A percentile compares a stretch with the other conserved stretches of the same genome.
These are phyloP conservation scores for Solanum habrochaites DNA, from an alignment of 257 asterid species.

Conservation along the genomic window DNA sequence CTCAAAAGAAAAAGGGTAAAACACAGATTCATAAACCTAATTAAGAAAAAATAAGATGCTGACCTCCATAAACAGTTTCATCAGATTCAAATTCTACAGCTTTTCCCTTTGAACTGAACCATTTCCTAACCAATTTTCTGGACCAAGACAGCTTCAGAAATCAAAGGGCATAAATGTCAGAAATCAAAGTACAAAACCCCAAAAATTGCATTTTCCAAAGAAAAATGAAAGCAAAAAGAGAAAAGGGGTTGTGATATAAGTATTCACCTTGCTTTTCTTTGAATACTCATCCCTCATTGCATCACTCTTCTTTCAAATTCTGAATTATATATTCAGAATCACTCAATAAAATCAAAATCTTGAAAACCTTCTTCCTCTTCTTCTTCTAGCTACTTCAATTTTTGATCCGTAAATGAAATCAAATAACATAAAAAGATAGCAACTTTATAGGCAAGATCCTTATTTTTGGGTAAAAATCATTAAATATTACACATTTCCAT, in stretches of 20 bases:
- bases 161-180: neutral
- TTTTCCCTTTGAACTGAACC: constrained; percentile 8
- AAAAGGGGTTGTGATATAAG: neutral
- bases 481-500: neutral
- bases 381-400: neutral
- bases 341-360: neutral
- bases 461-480: neutral
- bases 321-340: neutral
- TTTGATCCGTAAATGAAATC: neutral
- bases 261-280: constrained; percentile 70
- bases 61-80: constrained; percentile 8
- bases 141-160: constrained; percentile 4
- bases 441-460: neutral
- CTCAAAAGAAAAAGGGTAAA: neutral
- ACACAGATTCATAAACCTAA: neutral
- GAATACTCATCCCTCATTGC: constrained; percentile 78
- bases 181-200: neutral
- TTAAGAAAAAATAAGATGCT: neutral
- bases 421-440: neutral
- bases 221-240: neutral
- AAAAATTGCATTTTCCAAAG: constrained; percentile 1
- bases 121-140: constrained; percentile 8
- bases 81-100: constrained; percentile 7
- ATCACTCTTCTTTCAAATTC: constrained; percentile 37
- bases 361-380: neutral